Percentiles rank a stretch among this genome's conserved stretches.
phyloP scores from a whole-genome alignment of 768 basidiomycete genomes.

The Obba rivulosa region DNA sequence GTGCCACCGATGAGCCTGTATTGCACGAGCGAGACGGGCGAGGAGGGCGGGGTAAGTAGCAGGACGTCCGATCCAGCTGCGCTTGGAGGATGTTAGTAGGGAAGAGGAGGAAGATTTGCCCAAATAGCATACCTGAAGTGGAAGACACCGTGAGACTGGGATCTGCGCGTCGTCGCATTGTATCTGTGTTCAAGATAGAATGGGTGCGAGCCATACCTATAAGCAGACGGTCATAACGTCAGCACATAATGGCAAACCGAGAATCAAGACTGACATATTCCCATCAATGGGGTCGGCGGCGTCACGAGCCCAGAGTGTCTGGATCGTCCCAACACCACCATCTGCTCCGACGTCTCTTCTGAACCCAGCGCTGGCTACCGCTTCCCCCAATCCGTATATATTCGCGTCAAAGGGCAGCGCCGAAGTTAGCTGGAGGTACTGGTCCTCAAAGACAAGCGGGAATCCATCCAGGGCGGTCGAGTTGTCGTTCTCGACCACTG shows the following conservation, averaged over 20 bases:
- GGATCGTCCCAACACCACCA: constrained; percentile 49
- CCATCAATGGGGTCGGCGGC: constrained; percentile 56
- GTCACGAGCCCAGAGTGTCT: constrained; percentile 65
- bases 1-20: constrained; percentile 73
- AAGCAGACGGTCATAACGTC: background rate
- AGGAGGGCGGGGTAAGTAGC: constrained; percentile 50
- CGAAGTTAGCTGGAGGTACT: constrained; percentile 70
- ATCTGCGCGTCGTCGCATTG: constrained; percentile 41
- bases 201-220: constrained; percentile 64
- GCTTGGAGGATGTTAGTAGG: constrained; percentile 25
- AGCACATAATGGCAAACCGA: background rate
- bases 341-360: constrained; percentile 50
- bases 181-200: constrained; percentile 69
- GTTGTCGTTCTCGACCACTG: constrained; percentile 44
- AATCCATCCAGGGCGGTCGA: constrained; percentile 58
- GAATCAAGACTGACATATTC: constrained; percentile 44
- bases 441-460: constrained; percentile 71
- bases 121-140: constrained; percentile 45
- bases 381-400: constrained; percentile 76
- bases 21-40: constrained; percentile 54
- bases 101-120: background rate
- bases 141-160: constrained; percentile 72
- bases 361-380: constrained; percentile 63
- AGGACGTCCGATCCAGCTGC: constrained; percentile 73
- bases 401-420: constrained; percentile 62